Evolutionary conservation across 169 alveolate genomes (phyloP), one percentile per base, ranked within the genome.

Genomic region (Plasmodium fragile): DNA sequence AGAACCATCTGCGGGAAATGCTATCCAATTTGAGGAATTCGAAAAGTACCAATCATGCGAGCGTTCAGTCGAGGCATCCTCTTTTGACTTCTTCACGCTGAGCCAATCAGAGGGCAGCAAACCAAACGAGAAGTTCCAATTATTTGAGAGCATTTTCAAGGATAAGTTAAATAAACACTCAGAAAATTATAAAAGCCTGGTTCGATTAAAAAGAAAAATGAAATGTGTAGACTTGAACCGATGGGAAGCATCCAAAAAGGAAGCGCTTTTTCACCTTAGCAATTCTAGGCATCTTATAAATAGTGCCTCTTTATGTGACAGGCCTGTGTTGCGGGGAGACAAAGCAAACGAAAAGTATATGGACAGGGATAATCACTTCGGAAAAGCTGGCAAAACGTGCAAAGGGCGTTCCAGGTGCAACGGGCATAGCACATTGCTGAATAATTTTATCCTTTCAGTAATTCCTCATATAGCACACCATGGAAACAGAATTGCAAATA

Each of bases 161-260:
- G 36, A 71, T 22, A 91, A 81, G 43, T 49, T 91, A 45, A 91
- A 80, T 81, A 72, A 52, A 32, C 91, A 91, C 73, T 91, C 94
- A 8, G 28, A 6, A 7, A 81, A 91, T 91, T 91, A 91, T 80
- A 81, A 45, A 39, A 80, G 52, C 34, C 73, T 91, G 25, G 55
- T 91, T 70, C 59, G 87, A 36, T 52, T 91, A 16, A 91, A 81
- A 45, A 79, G 36, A 18, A 78, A 53, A 22, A 34, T 59, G 28
- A 89, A 41, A 32, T 7, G 28, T 22, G 83, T 59, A 28, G 39
- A 59, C 30, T 36, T 55, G 22, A 11, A 89, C 25, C 45, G 72
- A 59, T 89, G 94, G 89, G 32, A 41, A 49, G 11, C 8, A 34
- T 18, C 82, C 10, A 36, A 16, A 78, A 25, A 77, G 11, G 94